Evolutionary conservation across 2,329 filamentous ascomycete species (phyloP), one percentile per base, ranked within the genome.

Genomic region (Diaporthe citri): DNA sequence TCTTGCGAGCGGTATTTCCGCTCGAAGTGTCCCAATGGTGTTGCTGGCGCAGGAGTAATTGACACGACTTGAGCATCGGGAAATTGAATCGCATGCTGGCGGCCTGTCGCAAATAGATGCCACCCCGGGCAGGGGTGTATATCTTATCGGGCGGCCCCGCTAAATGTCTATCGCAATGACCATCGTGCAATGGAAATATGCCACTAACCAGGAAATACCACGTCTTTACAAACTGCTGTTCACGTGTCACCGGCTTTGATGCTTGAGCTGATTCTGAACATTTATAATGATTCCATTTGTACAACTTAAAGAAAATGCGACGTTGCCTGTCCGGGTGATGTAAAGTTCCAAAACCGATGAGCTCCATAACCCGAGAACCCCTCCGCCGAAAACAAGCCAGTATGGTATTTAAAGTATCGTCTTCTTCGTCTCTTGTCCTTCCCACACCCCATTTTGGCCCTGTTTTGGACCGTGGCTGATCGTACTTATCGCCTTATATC

Each of bases 261-360:
- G 12, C 12, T 31, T 6, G 39, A n/a, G 41, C 41, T 22, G 2
- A n/a, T 57, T 39, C 39, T 71, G 25, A 76, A 74, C 75, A 76
- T 81, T 80, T 77, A 71, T 76, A 79, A 80, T 72, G 67, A 75
- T 82, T 82, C 77, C 80, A 80, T 83, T 84, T 83, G 78, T 84
- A 84, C 82, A 84, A 79, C 78, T 76, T 78, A 73, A 76, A 80
- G 76, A 75, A 78, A 80, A 80, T 77, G 71, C 36, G 60, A 75
- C 57, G 48, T 70, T 67, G 72, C 67, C 69, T 70, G 60, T 73
- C 69, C 41, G 69, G 66, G 75, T 72, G 55, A 73, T 75, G 69
- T 75, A 72, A 72, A 72, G 62, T 71, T 43, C 48, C 73, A 72
- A 81, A 80, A 79, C 52, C 75, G 78, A 74, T 77, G 66, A 71